Evolutionary conservation across 2,329 filamentous ascomycete species (phyloP), one percentile per base, ranked within the genome.

Genomic region (Diaporthe ampelina): DNA sequence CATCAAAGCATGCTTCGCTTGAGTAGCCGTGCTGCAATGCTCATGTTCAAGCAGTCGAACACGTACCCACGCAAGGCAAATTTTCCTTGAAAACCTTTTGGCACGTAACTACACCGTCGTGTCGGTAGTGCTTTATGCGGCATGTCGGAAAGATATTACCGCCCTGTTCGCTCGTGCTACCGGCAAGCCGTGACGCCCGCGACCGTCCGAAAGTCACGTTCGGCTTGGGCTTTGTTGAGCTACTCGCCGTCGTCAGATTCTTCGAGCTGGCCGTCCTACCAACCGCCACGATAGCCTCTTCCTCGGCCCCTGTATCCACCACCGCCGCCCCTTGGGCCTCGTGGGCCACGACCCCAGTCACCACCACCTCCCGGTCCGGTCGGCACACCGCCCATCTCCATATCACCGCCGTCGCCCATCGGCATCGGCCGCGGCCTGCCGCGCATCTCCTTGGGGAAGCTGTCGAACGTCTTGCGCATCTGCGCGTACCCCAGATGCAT

Each of bases 401-500:
- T 32, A 29, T 88, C 87, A 73, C 84, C 85, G 71, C 85, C 86
- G 5, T 83, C 81, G 37, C 88, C 88, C 72, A 89, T 87, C 78
- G 90, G 88, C 26, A 86, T 85, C 24, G 90, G 91, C 54, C 91
- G 90, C 63, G 88, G 87, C 37, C 94, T 87, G 1, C 93, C 93
- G 81, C 95, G 94, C 84, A 98, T 88, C 81, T 98, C 95, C 84
- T 95, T 95, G 69, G 93, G 93, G 76, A 99, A 91, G n/a, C 90
- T 87, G 73, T 98, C 95, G 80, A 91, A 95, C 4, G 95, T 97
- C 88, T 97, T 97, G 79, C 97, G 91, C 97, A 99, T 99, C 85
- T 98, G 94, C 21, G 97, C 97, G 82, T 98, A 99, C 0, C 97
- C 97, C 73, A 99, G 86, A 81, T 99, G 97, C 97, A 99, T 99